Conservation (phyloP, 2,329 filamentous ascomycete genomes). For the Aspergillus jensenii region DNA sequence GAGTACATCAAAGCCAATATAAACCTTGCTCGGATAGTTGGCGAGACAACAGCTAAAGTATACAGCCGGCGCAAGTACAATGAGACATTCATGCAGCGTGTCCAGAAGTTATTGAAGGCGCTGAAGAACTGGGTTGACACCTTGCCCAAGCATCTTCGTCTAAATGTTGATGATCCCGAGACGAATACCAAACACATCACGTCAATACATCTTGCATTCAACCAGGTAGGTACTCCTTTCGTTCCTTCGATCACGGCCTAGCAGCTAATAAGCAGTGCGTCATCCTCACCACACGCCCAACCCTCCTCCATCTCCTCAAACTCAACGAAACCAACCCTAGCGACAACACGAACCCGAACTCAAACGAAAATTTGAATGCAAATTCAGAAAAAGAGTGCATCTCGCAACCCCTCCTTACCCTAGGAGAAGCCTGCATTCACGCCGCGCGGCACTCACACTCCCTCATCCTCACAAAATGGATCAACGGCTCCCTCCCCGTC, state of each 20-base stretch:
- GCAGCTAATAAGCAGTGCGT: conserved; percentile 28
- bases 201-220: conserved; percentile 41
- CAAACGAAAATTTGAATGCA: background rate
- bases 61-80: conserved; percentile 38
- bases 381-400: conserved; percentile 24
- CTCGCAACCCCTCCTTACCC: conserved; percentile 35
- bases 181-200: conserved; percentile 33
- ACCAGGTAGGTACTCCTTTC: conserved; percentile 25
- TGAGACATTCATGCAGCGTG: conserved; percentile 40
- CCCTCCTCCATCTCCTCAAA: conserved; percentile 40
- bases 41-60: conserved; percentile 35
- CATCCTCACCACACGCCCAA: conserved; percentile 40
- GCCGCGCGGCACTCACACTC: conserved; percentile 38
- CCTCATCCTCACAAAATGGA: conserved; percentile 39
- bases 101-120: conserved; percentile 41
- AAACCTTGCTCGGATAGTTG: conserved; percentile 37
- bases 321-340: conserved; percentile 23
- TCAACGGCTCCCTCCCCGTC: conserved; percentile 38
- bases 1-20: conserved; percentile 40
- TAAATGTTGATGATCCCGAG: conserved; percentile 33
- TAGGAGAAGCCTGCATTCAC: conserved; percentile 41
- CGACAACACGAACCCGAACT: background rate
- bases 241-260: background rate
- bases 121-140: conserved; percentile 41
- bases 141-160: conserved; percentile 34